phyloP scores from a whole-genome alignment of 1,139 yeast species.

The Suhomyces yuchorum region DNA sequence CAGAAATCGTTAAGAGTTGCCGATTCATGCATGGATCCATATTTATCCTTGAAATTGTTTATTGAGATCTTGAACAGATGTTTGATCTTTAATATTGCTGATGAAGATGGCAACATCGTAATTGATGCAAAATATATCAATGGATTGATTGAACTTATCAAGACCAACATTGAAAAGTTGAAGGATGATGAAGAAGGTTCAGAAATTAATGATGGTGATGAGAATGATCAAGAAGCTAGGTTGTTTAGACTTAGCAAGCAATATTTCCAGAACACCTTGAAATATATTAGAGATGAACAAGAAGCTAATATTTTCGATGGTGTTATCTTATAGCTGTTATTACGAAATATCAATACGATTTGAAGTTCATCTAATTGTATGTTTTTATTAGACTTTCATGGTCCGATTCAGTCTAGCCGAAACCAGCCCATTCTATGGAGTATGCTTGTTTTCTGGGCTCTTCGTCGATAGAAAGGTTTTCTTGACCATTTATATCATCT shows the following conservation, averaged over 20 bases:
- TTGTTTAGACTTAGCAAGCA: constrained; percentile 33
- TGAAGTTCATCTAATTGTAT: too few species aligned
- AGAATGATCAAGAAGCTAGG: constrained; percentile 37
- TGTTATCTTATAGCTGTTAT: constrained; percentile 18
- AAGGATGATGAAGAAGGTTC: constrained; percentile 28
- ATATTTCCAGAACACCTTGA: constrained; percentile 66
- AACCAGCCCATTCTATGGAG: constrained; percentile 83
- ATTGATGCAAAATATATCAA: constrained; percentile 76
- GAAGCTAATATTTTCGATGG: constrained; percentile 60
- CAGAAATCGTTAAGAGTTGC: constrained; percentile 82
- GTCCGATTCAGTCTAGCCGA: constrained; percentile 45
- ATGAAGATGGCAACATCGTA: constrained; percentile 72
- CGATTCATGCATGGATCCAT: constrained; percentile 88
- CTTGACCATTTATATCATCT: constrained; percentile 29
- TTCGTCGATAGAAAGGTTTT: neutral
- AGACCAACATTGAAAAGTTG: constrained; percentile 68
- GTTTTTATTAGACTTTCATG: neutral
- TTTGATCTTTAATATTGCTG: constrained; percentile 81
- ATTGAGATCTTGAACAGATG: constrained; percentile 88
- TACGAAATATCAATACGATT: neutral
- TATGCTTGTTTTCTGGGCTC: constrained; percentile 39
- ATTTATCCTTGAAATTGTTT: constrained; percentile 76
- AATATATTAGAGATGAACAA: constrained; percentile 66
- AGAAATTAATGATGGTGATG: constrained; percentile 21
- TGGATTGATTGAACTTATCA: constrained; percentile 82